Percentiles rank a stretch among this genome's conserved stretches.
phyloP scores from a whole-genome alignment of 768 basidiomycete species.

The Suillus decipiens region DNA sequence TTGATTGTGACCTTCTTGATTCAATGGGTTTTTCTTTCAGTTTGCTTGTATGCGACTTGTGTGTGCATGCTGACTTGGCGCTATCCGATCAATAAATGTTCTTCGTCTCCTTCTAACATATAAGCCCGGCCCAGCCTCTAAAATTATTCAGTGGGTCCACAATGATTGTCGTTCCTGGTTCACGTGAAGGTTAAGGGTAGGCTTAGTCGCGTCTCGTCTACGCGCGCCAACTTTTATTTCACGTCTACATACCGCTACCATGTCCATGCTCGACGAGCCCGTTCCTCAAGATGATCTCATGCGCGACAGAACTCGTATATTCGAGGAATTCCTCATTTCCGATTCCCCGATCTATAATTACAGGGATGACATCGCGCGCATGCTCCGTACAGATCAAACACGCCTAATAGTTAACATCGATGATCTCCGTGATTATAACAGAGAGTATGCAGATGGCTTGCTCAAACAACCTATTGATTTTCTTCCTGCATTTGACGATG shows the following conservation, averaged over 20 bases:
- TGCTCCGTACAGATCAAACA: constrained; percentile 81
- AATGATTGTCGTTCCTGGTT: neutral
- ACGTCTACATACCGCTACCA: constrained; percentile 13
- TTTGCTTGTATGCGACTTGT: neutral
- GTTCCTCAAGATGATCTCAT: constrained; percentile 68
- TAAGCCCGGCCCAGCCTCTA: too few relatives aligned
- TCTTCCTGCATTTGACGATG: constrained; percentile 88
- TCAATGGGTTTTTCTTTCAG: neutral
- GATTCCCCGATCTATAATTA: constrained; percentile 75
- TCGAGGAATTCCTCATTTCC: constrained; percentile 81
- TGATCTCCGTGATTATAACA: constrained; percentile 90
- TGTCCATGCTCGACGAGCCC: constrained; percentile 52
- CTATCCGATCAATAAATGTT: neutral
- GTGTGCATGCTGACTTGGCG: neutral
- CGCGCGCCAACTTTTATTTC: constrained; percentile 24
- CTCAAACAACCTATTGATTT: constrained; percentile 87
- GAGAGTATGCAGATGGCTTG: constrained; percentile 85
- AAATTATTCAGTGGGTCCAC: too few relatives aligned
- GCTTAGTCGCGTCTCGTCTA: constrained; percentile 27
- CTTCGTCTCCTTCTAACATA: neutral
- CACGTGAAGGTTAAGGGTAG: constrained; percentile 33
- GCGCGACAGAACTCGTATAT: constrained; percentile 73
- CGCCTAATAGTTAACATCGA: constrained; percentile 95
- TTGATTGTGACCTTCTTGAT: neutral
- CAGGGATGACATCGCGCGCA: constrained; percentile 77